These are phyloP conservation scores for Myriangium duriaei DNA, from an alignment of 2,329 filamentous ascomycete species.

Conservation along the genomic window DNA sequence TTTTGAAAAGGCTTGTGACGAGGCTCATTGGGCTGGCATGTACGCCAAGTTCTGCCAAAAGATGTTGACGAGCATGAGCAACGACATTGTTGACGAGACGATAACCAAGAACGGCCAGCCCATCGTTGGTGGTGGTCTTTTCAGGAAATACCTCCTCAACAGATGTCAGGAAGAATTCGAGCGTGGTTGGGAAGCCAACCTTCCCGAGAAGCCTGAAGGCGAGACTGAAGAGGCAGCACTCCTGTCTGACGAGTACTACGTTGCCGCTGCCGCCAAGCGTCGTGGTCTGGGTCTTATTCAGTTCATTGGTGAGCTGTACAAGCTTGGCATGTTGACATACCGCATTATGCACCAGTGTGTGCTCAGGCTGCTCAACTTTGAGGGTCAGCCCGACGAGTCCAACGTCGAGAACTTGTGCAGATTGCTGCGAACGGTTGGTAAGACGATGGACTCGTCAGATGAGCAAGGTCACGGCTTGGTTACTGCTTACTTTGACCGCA, in stretches of 20 bases:
- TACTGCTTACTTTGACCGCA: conserved; percentile 86
- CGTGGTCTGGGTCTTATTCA: conserved; percentile 94
- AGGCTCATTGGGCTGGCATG: conserved; percentile 97
- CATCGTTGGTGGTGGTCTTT: conserved; percentile 82
- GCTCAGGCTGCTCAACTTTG: conserved; percentile 90
- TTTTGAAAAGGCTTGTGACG: conserved; percentile 97
- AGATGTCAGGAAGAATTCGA: conserved; percentile 98
- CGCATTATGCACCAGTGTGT: conserved; percentile 99
- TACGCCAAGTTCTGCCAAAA: conserved; percentile 97
- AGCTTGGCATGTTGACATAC: conserved; percentile 95
- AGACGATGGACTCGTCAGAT: conserved; percentile 65
- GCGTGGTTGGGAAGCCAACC: conserved; percentile 85
- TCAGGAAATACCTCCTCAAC: conserved; percentile 98
- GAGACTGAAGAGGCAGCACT: conserved; percentile 60
- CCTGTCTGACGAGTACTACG: conserved; percentile 93
- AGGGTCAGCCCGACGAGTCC: conserved; percentile 83
- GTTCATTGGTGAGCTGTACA: conserved; percentile 98
- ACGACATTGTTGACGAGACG: conserved; percentile 88
- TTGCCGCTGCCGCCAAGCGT: conserved; percentile 85
- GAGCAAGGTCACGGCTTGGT: conserved; percentile 75
- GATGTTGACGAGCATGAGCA: conserved; percentile 91
- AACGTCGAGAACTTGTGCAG: conserved; percentile 94
- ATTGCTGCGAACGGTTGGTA: conserved; percentile 81
- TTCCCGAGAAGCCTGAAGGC: conserved; percentile 66
- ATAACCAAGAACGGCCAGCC: conserved; percentile 78